Evolutionary conservation across 177 flowering plant species (phyloP).

Genomic region (Vitis hybrid): DNA sequence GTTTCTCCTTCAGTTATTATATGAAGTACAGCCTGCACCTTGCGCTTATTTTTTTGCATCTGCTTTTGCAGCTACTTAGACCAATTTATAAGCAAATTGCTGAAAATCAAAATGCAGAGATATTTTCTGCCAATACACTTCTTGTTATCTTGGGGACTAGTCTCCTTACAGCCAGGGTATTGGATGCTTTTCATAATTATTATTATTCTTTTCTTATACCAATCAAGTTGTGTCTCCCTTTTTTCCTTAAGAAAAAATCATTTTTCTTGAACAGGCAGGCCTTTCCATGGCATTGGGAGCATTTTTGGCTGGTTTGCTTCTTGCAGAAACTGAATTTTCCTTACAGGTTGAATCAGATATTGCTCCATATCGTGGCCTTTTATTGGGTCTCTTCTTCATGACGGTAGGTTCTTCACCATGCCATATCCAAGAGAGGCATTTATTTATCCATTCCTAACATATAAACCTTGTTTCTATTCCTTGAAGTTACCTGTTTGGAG

Average conservation of each 20-base stretch:
- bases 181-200: constrained; percentile 13
- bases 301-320: constrained; percentile 98
- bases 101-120: constrained; percentile 98
- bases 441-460: not conserved
- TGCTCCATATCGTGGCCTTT: constrained; percentile 99
- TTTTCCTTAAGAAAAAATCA: constrained; percentile 2
- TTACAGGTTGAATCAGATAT: constrained; percentile 99
- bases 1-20: not conserved
- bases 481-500: not conserved
- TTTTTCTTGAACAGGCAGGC: constrained; percentile 68
- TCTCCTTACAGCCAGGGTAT: constrained; percentile 97
- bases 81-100: constrained; percentile 99
- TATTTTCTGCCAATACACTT: constrained; percentile 97
- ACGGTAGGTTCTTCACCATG: constrained; percentile 52
- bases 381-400: constrained; percentile 99
- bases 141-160: constrained; percentile 98
- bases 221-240: not conserved
- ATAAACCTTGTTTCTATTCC: not conserved
- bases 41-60: constrained; percentile 15
- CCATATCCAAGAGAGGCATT: not conserved
- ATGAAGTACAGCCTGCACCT: not conserved
- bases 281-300: constrained; percentile 99
- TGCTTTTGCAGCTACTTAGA: constrained; percentile 76
- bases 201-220: not conserved
- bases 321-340: constrained; percentile 99